These are phyloP conservation scores for Pulveroboletus sp. DNA, from an alignment of 1,284 basidiomycete genomes.

Conservation along the genomic window DNA sequence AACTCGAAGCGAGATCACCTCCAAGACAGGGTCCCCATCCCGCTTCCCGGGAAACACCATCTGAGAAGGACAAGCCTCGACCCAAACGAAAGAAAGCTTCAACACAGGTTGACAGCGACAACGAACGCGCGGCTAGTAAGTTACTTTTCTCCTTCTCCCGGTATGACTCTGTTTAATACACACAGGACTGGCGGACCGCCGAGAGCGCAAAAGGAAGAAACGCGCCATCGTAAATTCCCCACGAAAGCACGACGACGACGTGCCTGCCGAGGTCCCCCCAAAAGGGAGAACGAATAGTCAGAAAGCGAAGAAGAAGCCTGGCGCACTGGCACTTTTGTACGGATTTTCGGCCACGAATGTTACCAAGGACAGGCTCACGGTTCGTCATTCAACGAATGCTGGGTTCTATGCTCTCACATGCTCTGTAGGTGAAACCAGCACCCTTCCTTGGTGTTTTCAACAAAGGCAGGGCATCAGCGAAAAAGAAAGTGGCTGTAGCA, in stretches of 20 bases:
- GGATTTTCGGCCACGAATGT: conserved; percentile 73
- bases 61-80: conserved; percentile 7
- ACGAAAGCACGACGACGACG: conserved; percentile 20
- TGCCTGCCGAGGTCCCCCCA: conserved; percentile 3
- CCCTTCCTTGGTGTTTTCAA: conserved; percentile 62
- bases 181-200: conserved; percentile 55
- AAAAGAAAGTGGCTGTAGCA: conserved; percentile 33
- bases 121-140: conserved; percentile 41
- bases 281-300: conserved; percentile 22
- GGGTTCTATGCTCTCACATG: conserved; percentile 7
- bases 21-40: neutral
- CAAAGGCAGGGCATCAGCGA: conserved; percentile 67
- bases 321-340: conserved; percentile 70
- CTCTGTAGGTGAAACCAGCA: conserved; percentile 44
- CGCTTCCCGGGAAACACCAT: neutral
- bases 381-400: conserved; percentile 33
- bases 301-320: conserved; percentile 41
- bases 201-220: conserved; percentile 54
- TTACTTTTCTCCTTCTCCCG: neutral
- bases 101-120: conserved; percentile 23
- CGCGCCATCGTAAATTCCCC: conserved; percentile 47
- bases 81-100: conserved; percentile 20
- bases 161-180: neutral
- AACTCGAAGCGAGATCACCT: neutral
- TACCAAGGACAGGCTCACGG: conserved; percentile 67